A percentile compares a stretch with the other conserved stretches of the same genome.
These are phyloP conservation scores for Blastobotrys terrestris DNA, from an alignment of 805 yeast species.

Conservation along the genomic window DNA sequence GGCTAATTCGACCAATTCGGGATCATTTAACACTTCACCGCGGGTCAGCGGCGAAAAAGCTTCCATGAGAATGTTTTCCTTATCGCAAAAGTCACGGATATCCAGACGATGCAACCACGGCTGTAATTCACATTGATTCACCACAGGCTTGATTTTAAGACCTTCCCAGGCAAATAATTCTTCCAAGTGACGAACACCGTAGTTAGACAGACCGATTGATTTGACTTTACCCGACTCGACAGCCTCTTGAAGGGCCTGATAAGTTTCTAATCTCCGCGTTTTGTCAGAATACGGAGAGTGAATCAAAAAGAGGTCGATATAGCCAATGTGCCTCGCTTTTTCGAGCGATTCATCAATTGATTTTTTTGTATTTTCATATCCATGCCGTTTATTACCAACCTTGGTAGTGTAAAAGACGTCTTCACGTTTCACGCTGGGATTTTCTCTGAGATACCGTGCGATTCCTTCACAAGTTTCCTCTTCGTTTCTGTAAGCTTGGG, in stretches of 20 bases:
- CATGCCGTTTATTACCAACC: too few species aligned
- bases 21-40: conserved; percentile 45
- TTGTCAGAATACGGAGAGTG: conserved; percentile 40
- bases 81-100: conserved; percentile 53
- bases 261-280: conserved; percentile 40
- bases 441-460: too few species aligned
- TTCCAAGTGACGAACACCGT: conserved; percentile 49
- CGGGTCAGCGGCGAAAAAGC: conserved; percentile 77
- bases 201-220: conserved; percentile 60
- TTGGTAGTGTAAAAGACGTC: too few species aligned
- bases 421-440: too few species aligned
- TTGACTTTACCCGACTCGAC: conserved; percentile 45
- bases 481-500: too few species aligned
- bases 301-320: conserved; percentile 65
- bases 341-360: too few species aligned
- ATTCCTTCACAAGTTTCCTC: too few species aligned
- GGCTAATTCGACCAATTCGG: conserved; percentile 31
- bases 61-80: conserved; percentile 53
- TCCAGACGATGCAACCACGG: conserved; percentile 76
- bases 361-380: too few species aligned
- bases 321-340: conserved; percentile 32
- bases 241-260: conserved; percentile 51
- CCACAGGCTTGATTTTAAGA: conserved; percentile 54
- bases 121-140: conserved; percentile 77
- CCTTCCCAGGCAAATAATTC: conserved; percentile 46